Conservation (phyloP, 2,329 filamentous ascomycete species). For the Alternaria sp. region DNA sequence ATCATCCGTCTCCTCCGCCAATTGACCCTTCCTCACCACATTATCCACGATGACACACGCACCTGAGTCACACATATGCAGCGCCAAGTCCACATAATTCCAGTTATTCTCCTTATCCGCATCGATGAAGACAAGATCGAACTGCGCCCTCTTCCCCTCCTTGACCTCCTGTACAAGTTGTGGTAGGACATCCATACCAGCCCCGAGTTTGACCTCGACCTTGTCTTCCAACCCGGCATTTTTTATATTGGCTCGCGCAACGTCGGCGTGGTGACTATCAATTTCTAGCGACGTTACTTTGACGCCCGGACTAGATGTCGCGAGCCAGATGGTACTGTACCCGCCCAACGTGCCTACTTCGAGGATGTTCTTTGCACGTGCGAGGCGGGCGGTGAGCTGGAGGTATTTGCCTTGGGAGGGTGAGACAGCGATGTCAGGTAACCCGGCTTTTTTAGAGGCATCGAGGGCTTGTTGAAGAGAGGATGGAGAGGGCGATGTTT, state of each 20-base stretch:
- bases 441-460: slow-evolving; percentile 30
- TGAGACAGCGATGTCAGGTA: slow-evolving; percentile 50
- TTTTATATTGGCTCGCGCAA: slow-evolving; percentile 58
- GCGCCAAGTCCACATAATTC: slow-evolving; percentile 59
- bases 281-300: slow-evolving; percentile 63
- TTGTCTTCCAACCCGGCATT: slow-evolving; percentile 53
- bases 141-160: slow-evolving; percentile 50
- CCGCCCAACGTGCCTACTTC: slow-evolving; percentile 66
- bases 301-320: slow-evolving; percentile 47
- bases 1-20: slow-evolving; percentile 45
- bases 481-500: slow-evolving; percentile 35
- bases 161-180: slow-evolving; percentile 54
- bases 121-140: slow-evolving; percentile 64
- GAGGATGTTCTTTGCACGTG: slow-evolving; percentile 49
- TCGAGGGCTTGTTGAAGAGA: slow-evolving; percentile 37
- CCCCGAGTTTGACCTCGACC: slow-evolving; percentile 58
- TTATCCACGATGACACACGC: slow-evolving; percentile 62
- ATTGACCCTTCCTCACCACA: slow-evolving; percentile 55
- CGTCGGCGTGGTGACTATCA: slow-evolving; percentile 55
- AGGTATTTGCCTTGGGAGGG: slow-evolving; percentile 48
- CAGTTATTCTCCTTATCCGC: slow-evolving; percentile 62
- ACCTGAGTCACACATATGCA: slow-evolving; percentile 53
- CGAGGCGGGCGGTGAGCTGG: slow-evolving; percentile 42
- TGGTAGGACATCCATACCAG: slow-evolving; percentile 56
- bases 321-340: slow-evolving; percentile 65